Base-by-base conservation (phyloP, 495 filamentous ascomycete genomes). In the Terfezia claveryi region DNA sequence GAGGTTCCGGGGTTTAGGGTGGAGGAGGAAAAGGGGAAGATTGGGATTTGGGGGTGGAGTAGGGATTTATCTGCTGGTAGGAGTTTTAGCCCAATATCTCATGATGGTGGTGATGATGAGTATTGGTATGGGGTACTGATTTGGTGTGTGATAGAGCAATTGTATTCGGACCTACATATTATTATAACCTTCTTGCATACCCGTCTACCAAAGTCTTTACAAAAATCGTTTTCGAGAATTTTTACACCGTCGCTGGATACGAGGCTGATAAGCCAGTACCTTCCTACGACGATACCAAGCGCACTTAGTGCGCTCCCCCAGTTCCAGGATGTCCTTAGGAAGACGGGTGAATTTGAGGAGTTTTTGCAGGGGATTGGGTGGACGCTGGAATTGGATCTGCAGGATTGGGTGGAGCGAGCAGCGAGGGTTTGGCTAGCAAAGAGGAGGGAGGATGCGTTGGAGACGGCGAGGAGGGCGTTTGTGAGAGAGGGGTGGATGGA, bases 351-450 rank as follows among this genome's bases (percentile, higher is more conserved):
- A 8, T 85, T 95, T 59, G 80, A 79, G 38, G 67, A 70, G 9
- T 72, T 66, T 3, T 67, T 95, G 11, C 76, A 80, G 49, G 66
- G 68, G 0, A 69, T 82, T 11, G 72, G 75, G 0, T 87, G 84
- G 77, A 73, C 74, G 27, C 83, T 83, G 17, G 74, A 82, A 23
- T 74, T 78, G 55, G 76, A 79, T 17, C 67, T 96, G 54, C 71
- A 77, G 10, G 80, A 85, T 44, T 98, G 91, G 91, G 78, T 82
- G 0, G 77, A 81, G 36, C 77, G 79, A 51, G 82, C 81, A 8
- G 82, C 89, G 6, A 76, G 76, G 23, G 74, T 87, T 11, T 98
- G 91, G 91, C 72, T 95, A 20, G 76, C 78, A n/a, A 87, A 83
- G 64, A 80, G 84, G 56, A 80, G 80, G 55, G 86, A 91, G 59